Conservation (phyloP, 306 rosid species). For the apple (Malus domestica) region ASM211411v1 NC_041803.1:2832001-2832500, state of each 20-base stretch:
- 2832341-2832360: conserved; percentile 99
- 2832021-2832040: background rate
- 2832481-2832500: conserved; percentile 62
- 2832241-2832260: conserved; percentile 1
- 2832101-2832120: background rate
- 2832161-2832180: background rate
- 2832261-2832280: conserved; percentile 9
- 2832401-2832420: conserved; percentile 33
- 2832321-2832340: conserved; percentile 89
- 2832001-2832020: background rate
- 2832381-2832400: conserved; percentile 72
- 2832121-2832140: background rate
- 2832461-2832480: conserved; percentile 42
- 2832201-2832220: background rate
- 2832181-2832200: background rate
- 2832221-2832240: background rate
- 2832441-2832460: conserved; percentile 73
- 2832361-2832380: conserved; percentile 78
- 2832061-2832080: background rate
- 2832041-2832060: background rate
- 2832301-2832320: conserved; percentile 99
- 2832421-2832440: conserved; percentile 50
- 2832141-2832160: background rate
- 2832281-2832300: conserved; percentile 60
- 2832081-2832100: background rate